These are phyloP conservation scores for Penstemon newberryi DNA, from an alignment of 257 asterid genomes.

Conservation along the genomic window DNA sequence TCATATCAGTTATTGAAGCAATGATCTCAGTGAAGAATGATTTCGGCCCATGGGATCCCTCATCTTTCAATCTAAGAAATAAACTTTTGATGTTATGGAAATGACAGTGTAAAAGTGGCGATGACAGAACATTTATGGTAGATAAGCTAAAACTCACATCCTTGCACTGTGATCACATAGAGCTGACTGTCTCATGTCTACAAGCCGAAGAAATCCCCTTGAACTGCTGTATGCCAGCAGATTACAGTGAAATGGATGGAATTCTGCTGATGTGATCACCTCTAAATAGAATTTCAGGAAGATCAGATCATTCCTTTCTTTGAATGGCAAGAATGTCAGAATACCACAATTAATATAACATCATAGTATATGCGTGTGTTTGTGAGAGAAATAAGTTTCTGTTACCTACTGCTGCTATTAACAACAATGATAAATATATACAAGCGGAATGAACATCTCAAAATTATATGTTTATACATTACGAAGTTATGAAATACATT, in stretches of 20 bases:
- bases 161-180: conserved; percentile 63
- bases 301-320: conserved; percentile 29
- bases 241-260: conserved; percentile 81
- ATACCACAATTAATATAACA: conserved; percentile 10
- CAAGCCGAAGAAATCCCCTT: conserved; percentile 70
- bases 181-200: conserved; percentile 82
- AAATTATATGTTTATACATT: too few species aligned
- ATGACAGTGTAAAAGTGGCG: conserved; percentile 7
- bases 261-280: conserved; percentile 79
- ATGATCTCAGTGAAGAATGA: conserved; percentile 78
- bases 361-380: conserved; percentile 2
- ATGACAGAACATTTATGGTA: background rate
- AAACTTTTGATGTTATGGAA: conserved; percentile 19
- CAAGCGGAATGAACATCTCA: conserved; percentile 14
- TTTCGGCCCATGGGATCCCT: conserved; percentile 49
- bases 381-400: background rate
- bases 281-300: conserved; percentile 44
- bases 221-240: conserved; percentile 80
- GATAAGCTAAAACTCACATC: conserved; percentile 49
- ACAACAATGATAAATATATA: conserved; percentile 11
- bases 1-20: conserved; percentile 70
- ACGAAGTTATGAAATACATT: too few species aligned
- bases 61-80: conserved; percentile 59
- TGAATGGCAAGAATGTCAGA: conserved; percentile 15
- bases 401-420: conserved; percentile 14